Evolutionary conservation across 345 rosid genomes (phyloP).

Genomic region (Dimocarpus longan): DNA sequence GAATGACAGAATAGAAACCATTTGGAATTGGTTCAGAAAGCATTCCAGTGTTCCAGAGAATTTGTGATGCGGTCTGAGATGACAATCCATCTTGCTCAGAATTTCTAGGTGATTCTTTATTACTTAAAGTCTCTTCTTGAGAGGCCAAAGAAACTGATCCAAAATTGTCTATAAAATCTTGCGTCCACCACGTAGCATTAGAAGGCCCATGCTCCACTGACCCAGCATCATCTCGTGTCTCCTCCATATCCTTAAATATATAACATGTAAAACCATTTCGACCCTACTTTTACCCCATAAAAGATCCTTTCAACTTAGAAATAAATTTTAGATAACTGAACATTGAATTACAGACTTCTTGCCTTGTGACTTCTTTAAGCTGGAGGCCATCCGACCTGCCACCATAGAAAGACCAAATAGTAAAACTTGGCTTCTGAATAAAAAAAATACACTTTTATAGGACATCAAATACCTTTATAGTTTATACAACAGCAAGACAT

Average conservation of each 20-base stretch:
- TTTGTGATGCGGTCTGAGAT: slow-evolving; percentile 76
- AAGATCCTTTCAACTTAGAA: slow-evolving; percentile 31
- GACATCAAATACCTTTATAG: background rate
- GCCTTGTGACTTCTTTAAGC: slow-evolving; percentile 37
- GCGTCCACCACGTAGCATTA: slow-evolving; percentile 81
- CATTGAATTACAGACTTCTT: slow-evolving; percentile 33
- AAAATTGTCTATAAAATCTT: slow-evolving; percentile 79
- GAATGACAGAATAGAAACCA: slow-evolving; percentile 86
- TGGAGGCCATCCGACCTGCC: slow-evolving; percentile 59
- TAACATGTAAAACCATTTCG: slow-evolving; percentile 68
- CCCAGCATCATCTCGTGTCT: slow-evolving; percentile 69
- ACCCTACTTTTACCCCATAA: slow-evolving; percentile 57
- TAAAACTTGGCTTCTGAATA: slow-evolving; percentile 16
- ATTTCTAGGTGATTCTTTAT: slow-evolving; percentile 61
- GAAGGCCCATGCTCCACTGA: slow-evolving; percentile 70
- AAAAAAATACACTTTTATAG: background rate
- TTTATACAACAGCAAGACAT: background rate
- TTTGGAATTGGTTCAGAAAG: slow-evolving; percentile 82
- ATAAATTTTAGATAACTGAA: slow-evolving; percentile 38
- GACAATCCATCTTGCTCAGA: slow-evolving; percentile 64
- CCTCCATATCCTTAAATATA: slow-evolving; percentile 72
- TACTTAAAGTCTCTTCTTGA: slow-evolving; percentile 61
- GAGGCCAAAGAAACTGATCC: slow-evolving; percentile 73
- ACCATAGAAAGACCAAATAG: slow-evolving; percentile 25
- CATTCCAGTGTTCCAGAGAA: slow-evolving; percentile 88